Conservation (phyloP, 2,329 filamentous ascomycete species). For the Cladophialophora psammophila region DNA sequence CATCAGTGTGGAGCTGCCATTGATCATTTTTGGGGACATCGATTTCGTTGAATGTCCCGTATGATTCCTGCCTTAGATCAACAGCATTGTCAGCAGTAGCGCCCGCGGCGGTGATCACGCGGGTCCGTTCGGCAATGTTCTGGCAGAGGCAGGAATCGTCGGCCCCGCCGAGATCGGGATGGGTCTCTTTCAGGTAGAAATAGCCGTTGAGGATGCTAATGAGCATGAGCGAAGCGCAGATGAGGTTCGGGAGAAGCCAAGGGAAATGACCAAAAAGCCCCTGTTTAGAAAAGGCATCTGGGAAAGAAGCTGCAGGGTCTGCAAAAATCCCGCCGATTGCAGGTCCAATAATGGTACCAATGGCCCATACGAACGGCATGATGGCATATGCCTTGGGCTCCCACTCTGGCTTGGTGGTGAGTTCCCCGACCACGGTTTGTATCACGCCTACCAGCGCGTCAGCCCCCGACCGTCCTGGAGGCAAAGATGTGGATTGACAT, state of each 20-base stretch:
- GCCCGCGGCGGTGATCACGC: slow-evolving; percentile 76
- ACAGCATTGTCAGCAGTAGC: slow-evolving; percentile 75
- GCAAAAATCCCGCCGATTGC: slow-evolving; percentile 88
- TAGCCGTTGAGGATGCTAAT: slow-evolving; percentile 82
- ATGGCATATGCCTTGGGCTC: slow-evolving; percentile 87
- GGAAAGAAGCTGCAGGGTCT: slow-evolving; percentile 77
- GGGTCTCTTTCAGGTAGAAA: slow-evolving; percentile 84
- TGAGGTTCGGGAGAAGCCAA: slow-evolving; percentile 86
- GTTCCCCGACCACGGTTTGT: slow-evolving; percentile 90
- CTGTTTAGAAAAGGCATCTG: slow-evolving; percentile 67
- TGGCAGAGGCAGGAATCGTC: slow-evolving; percentile 50
- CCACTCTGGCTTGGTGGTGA: slow-evolving; percentile 82
- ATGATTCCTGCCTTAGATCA: slow-evolving; percentile 78
- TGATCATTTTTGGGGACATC: slow-evolving; percentile 62
- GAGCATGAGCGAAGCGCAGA: slow-evolving; percentile 79
- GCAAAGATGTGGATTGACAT: slow-evolving; percentile 5
- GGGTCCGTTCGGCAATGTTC: slow-evolving; percentile 67
- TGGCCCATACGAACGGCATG: slow-evolving; percentile 93
- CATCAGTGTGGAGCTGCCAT: slow-evolving; percentile 61
- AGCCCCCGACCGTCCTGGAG: not conserved
- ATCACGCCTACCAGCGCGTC: slow-evolving; percentile 67
- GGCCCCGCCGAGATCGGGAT: slow-evolving; percentile 77
- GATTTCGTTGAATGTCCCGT: slow-evolving; percentile 73
- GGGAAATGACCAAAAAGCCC: slow-evolving; percentile 80
- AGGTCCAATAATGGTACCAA: slow-evolving; percentile 88